A percentile compares a stretch with the other conserved stretches of the same genome.
Evolutionary conservation across 208 protist genomes (phyloP).

Genomic region (Trichomonas tenax): DNA sequence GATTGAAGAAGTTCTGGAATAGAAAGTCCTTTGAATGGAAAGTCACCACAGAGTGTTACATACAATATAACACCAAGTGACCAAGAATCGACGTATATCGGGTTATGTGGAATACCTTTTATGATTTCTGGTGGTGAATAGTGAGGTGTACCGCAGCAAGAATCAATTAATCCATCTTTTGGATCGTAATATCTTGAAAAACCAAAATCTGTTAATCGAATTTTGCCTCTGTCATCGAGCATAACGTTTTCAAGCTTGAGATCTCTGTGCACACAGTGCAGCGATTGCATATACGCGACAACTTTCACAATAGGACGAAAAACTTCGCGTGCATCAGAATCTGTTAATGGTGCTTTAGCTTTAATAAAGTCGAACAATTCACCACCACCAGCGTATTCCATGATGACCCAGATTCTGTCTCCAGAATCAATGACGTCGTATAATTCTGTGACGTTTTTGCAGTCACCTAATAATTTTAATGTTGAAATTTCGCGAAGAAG

Average conservation of each 20-base stretch:
- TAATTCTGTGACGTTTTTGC: neutral
- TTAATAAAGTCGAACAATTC: slow-evolving; percentile 29
- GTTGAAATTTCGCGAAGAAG: slow-evolving; percentile 1
- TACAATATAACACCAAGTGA: neutral
- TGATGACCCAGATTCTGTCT: neutral
- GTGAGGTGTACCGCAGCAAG: neutral
- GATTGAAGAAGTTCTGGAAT: neutral
- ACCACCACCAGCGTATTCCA: slow-evolving; percentile 28
- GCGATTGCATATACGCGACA: slow-evolving; percentile 25
- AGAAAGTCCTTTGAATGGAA: neutral
- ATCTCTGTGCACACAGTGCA: slow-evolving; percentile 26
- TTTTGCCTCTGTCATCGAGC: neutral
- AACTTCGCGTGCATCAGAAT: slow-evolving; percentile 20
- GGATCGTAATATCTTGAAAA: slow-evolving; percentile 10
- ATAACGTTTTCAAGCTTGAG: slow-evolving; percentile 32
- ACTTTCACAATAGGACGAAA: slow-evolving; percentile 27
- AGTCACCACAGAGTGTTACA: neutral
- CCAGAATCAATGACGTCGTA: slow-evolving; percentile 13
- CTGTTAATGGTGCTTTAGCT: slow-evolving; percentile 1
- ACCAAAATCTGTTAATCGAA: neutral
- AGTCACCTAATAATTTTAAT: neutral
- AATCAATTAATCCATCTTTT: neutral
- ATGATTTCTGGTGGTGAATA: slow-evolving; percentile 2
- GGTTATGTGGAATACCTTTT: neutral
- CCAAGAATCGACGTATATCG: slow-evolving; percentile 1